These are phyloP conservation scores for Aspergillus tubingensis DNA, from an alignment of 2,329 filamentous ascomycete species.

Conservation along the genomic window DNA sequence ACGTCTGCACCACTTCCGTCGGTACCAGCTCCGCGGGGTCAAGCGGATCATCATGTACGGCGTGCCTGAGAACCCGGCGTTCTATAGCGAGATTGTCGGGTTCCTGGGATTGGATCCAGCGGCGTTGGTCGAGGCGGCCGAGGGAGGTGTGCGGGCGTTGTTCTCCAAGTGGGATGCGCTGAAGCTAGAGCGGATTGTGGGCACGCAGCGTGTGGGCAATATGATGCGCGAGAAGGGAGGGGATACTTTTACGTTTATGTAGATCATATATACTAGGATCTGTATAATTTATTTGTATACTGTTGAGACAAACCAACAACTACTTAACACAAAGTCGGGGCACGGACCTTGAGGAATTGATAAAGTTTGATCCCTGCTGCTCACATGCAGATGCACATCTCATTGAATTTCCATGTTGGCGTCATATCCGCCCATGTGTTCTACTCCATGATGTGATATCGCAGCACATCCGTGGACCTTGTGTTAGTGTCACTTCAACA, in stretches of 20 bases:
- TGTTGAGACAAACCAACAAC: too few species aligned
- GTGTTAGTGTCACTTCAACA: too few species aligned
- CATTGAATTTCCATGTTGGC: too few species aligned
- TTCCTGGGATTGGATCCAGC: conserved; percentile 43
- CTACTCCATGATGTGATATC: too few species aligned
- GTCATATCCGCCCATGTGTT: too few species aligned
- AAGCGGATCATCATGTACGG: conserved; percentile 86
- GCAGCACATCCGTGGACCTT: too few species aligned
- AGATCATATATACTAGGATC: conserved; percentile 28
- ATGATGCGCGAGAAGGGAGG: conserved; percentile 79
- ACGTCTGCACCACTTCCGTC: conserved; percentile 92
- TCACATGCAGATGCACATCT: too few species aligned
- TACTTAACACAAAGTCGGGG: too few species aligned
- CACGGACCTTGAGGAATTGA: too few species aligned
- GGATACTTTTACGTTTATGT: conserved; percentile 96
- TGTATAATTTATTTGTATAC: neutral
- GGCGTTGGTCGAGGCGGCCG: conserved; percentile 58
- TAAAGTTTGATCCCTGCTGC: too few species aligned
- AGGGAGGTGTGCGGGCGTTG: conserved; percentile 59
- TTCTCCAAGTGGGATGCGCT: conserved; percentile 90
- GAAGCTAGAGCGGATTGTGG: conserved; percentile 85
- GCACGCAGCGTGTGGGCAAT: conserved; percentile 73
- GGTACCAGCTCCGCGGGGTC: conserved; percentile 81
- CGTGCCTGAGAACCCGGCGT: conserved; percentile 77
- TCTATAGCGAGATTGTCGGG: conserved; percentile 48